Conservation (phyloP, 2,329 filamentous ascomycete species). For the Venturia effusa region DNA sequence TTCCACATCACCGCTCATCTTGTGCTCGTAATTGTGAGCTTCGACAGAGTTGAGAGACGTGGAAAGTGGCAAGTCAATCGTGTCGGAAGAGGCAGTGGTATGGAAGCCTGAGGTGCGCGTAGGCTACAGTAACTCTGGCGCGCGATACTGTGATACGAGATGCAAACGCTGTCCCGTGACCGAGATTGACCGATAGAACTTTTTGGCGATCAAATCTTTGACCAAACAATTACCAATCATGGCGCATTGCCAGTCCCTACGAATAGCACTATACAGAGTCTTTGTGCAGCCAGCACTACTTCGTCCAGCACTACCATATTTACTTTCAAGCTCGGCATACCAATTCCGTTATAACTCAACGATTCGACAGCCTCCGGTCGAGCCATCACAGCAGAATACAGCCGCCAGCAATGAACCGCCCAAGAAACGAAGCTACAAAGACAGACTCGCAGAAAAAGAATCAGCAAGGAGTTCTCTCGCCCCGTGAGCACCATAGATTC, state of each 20-base stretch:
- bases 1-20: slow-evolving; percentile 21
- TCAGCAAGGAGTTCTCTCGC: not conserved
- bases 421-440: slow-evolving; percentile 5
- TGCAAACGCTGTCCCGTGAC: not conserved
- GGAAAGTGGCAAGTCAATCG: not conserved
- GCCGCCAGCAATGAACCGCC: not conserved
- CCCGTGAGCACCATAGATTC: not conserved
- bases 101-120: not conserved
- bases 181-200: not conserved
- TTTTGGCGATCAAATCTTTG: not conserved
- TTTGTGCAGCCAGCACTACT: slow-evolving; percentile 4
- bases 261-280: slow-evolving; percentile 6
- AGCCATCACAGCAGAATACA: not conserved
- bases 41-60: not conserved
- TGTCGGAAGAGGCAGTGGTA: too few relatives aligned
- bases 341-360: not conserved
- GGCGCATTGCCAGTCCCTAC: slow-evolving; percentile 5
- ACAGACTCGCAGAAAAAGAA: slow-evolving; percentile 4
- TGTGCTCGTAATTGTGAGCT: not conserved
- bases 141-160: not conserved
- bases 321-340: not conserved
- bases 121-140: not conserved
- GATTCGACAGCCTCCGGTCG: not conserved
- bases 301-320: not conserved
- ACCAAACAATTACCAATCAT: not conserved